These are phyloP conservation scores for Saccharomycopsis lassenensis DNA, from an alignment of 805 yeast genomes.

Conservation along the genomic window DNA sequence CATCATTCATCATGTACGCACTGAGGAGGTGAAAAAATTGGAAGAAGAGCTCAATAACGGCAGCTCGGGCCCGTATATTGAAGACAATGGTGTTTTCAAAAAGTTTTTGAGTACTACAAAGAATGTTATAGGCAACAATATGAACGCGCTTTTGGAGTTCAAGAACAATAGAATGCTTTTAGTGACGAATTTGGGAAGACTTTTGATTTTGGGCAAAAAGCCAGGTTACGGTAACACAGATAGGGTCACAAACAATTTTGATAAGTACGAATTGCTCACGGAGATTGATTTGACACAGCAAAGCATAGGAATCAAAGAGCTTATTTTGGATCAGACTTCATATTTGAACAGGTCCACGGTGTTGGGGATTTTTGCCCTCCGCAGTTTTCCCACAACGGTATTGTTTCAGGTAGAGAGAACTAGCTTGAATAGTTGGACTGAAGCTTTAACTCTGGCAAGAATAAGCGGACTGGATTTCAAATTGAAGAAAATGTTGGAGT, in stretches of 20 bases:
- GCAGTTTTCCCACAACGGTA: constrained; percentile 30
- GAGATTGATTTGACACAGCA: constrained; percentile 39
- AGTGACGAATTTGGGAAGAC: constrained; percentile 44
- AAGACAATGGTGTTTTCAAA: constrained; percentile 21
- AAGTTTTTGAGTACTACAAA: constrained; percentile 22
- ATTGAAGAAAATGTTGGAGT: constrained; percentile 20
- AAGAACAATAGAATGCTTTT: constrained; percentile 34
- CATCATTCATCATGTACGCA: constrained; percentile 13
- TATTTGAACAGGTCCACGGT: constrained; percentile 24
- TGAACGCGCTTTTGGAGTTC: constrained; percentile 10
- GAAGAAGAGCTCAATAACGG: constrained; percentile 17
- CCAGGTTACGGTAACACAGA: constrained; percentile 20
- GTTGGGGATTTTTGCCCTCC: constrained; percentile 41
- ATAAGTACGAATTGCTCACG: constrained; percentile 30
- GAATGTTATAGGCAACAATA: background rate
- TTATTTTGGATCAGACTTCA: constrained; percentile 28
- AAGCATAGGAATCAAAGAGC: constrained; percentile 40
- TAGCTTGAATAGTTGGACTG: constrained; percentile 43
- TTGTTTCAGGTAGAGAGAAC: constrained; percentile 42
- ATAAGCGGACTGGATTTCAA: constrained; percentile 34
- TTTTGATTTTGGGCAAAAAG: constrained; percentile 32
- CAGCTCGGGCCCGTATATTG: no score
- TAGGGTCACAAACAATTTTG: background rate
- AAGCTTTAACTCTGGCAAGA: constrained; percentile 33
- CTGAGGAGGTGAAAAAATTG: constrained; percentile 20